Conservation (phyloP, 1,284 basidiomycete species). For the Fistulina hepatica region DNA sequence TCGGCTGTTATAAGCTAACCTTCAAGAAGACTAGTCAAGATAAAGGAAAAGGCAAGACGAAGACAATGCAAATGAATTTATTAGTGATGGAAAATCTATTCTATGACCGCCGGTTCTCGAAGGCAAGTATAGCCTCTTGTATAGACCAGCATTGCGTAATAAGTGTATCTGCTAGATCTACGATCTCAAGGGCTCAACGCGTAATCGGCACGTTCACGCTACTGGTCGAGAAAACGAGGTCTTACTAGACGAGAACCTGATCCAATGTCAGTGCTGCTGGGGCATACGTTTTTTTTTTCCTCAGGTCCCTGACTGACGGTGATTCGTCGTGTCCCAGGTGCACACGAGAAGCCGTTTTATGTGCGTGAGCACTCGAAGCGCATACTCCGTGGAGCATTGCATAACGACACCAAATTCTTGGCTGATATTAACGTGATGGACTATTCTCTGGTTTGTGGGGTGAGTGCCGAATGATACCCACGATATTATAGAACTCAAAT, state of each 20-base stretch:
- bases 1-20: constrained; percentile 94
- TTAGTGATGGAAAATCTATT: constrained; percentile 98
- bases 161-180: constrained; percentile 54
- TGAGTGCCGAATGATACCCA: constrained; percentile 19
- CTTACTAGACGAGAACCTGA: constrained; percentile 86
- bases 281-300: not conserved
- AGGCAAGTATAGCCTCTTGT: constrained; percentile 35
- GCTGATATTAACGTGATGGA: constrained; percentile 98
- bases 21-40: constrained; percentile 77
- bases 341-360: constrained; percentile 77
- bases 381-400: constrained; percentile 81
- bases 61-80: constrained; percentile 87
- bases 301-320: constrained; percentile 2
- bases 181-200: constrained; percentile 88
- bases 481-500: not conserved
- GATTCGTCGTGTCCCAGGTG: constrained; percentile 31
- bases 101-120: constrained; percentile 81
- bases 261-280: constrained; percentile 47
- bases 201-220: constrained; percentile 84
- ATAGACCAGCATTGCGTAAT: not conserved
- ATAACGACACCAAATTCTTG: constrained; percentile 91
- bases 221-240: constrained; percentile 92
- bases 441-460: constrained; percentile 93
- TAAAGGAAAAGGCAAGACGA: constrained; percentile 49
- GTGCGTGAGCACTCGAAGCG: constrained; percentile 93